phyloP scores from a whole-genome alignment of 2,329 filamentous ascomycete genomes.

The Coleophoma cylindrospora region DNA sequence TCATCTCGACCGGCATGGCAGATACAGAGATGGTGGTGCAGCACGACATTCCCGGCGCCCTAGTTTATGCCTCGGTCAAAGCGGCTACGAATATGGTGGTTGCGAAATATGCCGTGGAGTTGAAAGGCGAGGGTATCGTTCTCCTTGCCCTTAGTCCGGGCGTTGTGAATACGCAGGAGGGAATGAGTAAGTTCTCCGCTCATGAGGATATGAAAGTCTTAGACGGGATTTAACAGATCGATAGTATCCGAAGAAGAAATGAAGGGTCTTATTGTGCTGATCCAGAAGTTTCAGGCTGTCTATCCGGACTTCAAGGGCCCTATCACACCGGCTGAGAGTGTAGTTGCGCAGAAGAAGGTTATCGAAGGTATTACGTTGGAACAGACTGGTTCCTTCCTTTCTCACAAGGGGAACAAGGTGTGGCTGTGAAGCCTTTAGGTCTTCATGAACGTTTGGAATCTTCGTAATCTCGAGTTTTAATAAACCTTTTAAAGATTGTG shows the following conservation, averaged over 20 bases:
- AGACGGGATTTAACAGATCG: neutral
- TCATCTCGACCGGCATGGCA: constrained; percentile 41
- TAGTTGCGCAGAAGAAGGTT: no score
- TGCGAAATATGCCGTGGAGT: constrained; percentile 45
- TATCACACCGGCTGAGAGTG: no score
- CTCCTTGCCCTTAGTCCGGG: constrained; percentile 49
- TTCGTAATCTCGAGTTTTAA: no score
- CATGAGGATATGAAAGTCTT: neutral
- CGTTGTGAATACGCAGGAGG: constrained; percentile 37
- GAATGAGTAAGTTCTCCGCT: constrained; percentile 4
- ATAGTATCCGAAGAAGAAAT: constrained; percentile 2
- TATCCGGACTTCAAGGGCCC: no score
- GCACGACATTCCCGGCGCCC: constrained; percentile 26
- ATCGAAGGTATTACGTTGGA: no score
- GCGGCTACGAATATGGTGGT: constrained; percentile 46
- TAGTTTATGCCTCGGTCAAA: constrained; percentile 44
- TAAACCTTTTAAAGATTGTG: no score
- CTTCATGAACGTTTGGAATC: no score
- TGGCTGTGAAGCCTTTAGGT: no score
- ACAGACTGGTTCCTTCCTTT: no score
- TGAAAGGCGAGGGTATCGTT: constrained; percentile 41
- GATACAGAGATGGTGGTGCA: constrained; percentile 39
- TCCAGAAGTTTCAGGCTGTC: neutral
- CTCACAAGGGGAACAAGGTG: no score
- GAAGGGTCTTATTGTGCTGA: neutral